Conservation (phyloP, 2,329 filamentous ascomycete genomes). For the Apiospora aurea region DNA sequence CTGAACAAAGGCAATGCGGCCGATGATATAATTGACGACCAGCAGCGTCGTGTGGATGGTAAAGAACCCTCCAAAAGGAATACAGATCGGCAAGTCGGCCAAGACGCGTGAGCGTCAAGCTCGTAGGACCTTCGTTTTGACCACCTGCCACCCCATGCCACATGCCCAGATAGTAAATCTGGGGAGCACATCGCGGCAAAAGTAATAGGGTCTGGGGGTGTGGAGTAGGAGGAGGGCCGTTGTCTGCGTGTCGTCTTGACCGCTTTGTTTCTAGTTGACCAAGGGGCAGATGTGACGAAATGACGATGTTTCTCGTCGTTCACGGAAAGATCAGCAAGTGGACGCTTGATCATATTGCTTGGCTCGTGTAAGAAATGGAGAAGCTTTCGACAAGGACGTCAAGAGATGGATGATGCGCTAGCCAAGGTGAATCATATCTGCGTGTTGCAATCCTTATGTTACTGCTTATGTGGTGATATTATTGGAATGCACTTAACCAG, state of each 20-base stretch:
- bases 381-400: constrained; percentile 5
- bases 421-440: constrained; percentile 7
- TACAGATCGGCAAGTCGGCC: constrained; percentile 23
- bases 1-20: neutral
- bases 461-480: neutral
- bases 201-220: constrained; percentile 3
- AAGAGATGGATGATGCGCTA: neutral
- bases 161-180: neutral
- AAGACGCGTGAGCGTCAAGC: constrained; percentile 27
- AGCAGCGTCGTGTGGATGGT: neutral
- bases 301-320: constrained; percentile 8
- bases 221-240: neutral
- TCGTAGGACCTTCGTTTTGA: constrained; percentile 22
- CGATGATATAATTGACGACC: neutral
- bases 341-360: neutral
- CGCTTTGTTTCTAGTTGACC: constrained; percentile 4
- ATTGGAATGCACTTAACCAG: neutral
- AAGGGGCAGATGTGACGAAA: constrained; percentile 7
- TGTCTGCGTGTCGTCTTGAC: neutral
- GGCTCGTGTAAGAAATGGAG: neutral
- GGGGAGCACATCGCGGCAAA: neutral
- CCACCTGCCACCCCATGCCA: constrained; percentile 1
- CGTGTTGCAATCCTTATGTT: neutral
- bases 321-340: neutral
- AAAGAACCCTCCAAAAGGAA: constrained; percentile 2